These are phyloP conservation scores for Trebouxia sp. DNA, from an alignment of 139 green algal genomes.

Conservation along the genomic window DNA sequence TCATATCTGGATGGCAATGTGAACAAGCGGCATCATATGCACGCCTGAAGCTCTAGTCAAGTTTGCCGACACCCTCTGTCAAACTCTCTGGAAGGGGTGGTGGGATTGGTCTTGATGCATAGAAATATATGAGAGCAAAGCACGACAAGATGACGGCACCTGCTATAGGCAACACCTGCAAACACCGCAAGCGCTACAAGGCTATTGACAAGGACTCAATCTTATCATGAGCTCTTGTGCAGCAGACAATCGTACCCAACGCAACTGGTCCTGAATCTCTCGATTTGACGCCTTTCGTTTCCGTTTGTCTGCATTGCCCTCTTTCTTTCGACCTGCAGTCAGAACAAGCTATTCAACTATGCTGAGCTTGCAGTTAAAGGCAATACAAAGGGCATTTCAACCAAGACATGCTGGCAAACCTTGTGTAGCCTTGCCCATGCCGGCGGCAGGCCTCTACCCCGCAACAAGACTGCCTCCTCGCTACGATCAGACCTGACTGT, in stretches of 20 bases:
- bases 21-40: background rate
- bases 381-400: no score
- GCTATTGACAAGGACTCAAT: background rate
- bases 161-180: background rate
- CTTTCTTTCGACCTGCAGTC: background rate
- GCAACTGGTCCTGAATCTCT: background rate
- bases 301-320: conserved; percentile 13
- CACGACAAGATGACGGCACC: background rate
- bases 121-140: background rate
- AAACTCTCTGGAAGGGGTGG: background rate
- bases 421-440: conserved; percentile 18
- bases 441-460: no score
- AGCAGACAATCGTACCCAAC: background rate
- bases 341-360: background rate
- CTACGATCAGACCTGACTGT: no score
- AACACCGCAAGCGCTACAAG: background rate
- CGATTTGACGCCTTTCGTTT: background rate
- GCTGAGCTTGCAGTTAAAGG: no score
- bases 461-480: background rate
- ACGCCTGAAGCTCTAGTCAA: background rate
- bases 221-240: background rate
- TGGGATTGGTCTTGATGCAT: conserved; percentile 15
- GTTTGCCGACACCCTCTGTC: background rate
- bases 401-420: no score
- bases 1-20: no score